Conservation (phyloP, 2,329 filamentous ascomycete species). For the Paraphaeosphaeria minitans region DNA sequence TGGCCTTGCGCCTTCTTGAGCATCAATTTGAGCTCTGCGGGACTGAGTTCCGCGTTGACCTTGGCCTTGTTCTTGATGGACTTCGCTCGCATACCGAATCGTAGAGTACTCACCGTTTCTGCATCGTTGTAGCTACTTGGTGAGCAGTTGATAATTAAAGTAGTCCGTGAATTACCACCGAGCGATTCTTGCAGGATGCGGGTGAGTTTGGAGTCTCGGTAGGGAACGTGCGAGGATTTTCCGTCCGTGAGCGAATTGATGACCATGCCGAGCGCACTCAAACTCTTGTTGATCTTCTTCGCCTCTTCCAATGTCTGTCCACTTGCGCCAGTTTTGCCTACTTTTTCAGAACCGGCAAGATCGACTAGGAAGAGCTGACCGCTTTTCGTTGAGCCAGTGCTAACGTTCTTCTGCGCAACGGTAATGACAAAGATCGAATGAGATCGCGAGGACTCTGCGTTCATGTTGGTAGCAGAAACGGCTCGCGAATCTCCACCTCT, state of each 20-base stretch:
- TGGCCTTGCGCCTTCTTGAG: slow-evolving; percentile 92
- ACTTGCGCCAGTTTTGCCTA: slow-evolving; percentile 96
- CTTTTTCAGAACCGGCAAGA: slow-evolving; percentile 97
- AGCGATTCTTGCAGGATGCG: slow-evolving; percentile 96
- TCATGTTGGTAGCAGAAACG: slow-evolving; percentile 99
- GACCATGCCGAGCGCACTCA: slow-evolving; percentile 98
- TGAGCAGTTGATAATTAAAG: slow-evolving; percentile 98
- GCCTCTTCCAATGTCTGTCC: slow-evolving; percentile 97
- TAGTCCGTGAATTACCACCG: slow-evolving; percentile 97
- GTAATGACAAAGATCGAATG: slow-evolving; percentile 99
- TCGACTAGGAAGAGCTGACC: slow-evolving; percentile 97
- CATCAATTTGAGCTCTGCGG: slow-evolving; percentile 88
- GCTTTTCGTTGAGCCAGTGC: slow-evolving; percentile 94
- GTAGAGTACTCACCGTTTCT: slow-evolving; percentile 88
- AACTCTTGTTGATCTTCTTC: slow-evolving; percentile 99
- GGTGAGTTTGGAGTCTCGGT: slow-evolving; percentile 97
- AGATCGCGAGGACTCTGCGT: slow-evolving; percentile 95
- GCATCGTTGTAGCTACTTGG: slow-evolving; percentile 97
- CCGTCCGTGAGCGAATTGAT: slow-evolving; percentile 97
- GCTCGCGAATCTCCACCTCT: slow-evolving; percentile 86
- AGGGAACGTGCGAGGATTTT: slow-evolving; percentile 94
- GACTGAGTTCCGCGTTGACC: slow-evolving; percentile 97
- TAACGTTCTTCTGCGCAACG: slow-evolving; percentile 95
- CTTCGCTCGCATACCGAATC: slow-evolving; percentile 96
- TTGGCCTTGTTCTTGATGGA: slow-evolving; percentile 99